phyloP scores from a whole-genome alignment of 352 stramenopile species.

The Elongisporangium prolatum region DNA sequence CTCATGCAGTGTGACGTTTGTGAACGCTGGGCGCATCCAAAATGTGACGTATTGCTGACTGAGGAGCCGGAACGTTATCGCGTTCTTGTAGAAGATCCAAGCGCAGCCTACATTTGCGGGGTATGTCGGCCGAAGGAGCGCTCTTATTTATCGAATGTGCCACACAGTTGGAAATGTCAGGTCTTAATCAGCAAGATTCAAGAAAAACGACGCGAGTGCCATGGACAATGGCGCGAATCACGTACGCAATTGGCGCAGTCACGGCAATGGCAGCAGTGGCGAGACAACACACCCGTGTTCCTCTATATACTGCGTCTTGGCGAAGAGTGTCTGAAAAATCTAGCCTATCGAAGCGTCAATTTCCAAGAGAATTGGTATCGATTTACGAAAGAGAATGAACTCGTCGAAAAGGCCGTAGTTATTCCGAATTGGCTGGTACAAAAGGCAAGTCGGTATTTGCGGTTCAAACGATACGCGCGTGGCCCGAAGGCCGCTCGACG shows the following conservation, averaged over 20 bases:
- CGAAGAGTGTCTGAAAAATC: constrained; percentile 77
- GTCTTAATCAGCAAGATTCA: constrained; percentile 74
- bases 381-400: constrained; percentile 46
- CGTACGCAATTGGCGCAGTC: constrained; percentile 41
- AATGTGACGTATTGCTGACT: constrained; percentile 60
- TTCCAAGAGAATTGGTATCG: constrained; percentile 68
- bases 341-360: constrained; percentile 77
- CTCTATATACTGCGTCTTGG: constrained; percentile 76
- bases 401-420: constrained; percentile 17
- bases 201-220: constrained; percentile 46
- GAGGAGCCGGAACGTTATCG: constrained; percentile 58
- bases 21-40: constrained; percentile 80
- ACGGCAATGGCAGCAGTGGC: constrained; percentile 68
- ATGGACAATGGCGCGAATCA: constrained; percentile 69
- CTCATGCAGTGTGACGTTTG: constrained; percentile 87
- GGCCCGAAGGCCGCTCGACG: constrained; percentile 54
- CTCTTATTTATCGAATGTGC: constrained; percentile 29
- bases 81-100: constrained; percentile 57
- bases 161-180: constrained; percentile 55
- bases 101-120: constrained; percentile 68
- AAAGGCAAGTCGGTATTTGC: constrained; percentile 77
- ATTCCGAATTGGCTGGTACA: constrained; percentile 67
- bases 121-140: constrained; percentile 62
- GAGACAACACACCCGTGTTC: constrained; percentile 74
- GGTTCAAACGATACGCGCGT: constrained; percentile 80